Conservation (phyloP, 345 rosid species). For the Brassica rapa region DNA sequence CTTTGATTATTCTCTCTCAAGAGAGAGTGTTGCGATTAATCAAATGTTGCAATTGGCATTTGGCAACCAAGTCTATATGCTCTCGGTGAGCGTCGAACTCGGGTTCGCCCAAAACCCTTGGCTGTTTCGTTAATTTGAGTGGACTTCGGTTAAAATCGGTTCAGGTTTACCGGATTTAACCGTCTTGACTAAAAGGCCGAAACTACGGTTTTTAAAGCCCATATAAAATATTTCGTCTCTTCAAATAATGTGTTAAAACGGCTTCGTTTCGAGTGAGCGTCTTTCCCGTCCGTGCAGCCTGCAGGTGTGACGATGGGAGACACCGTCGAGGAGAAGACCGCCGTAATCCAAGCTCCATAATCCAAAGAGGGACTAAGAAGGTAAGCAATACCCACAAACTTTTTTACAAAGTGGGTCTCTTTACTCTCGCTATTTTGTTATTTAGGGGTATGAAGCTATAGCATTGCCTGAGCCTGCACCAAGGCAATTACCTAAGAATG, state of each 20-base stretch:
- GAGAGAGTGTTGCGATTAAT: not conserved
- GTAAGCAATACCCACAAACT: conserved; percentile 36
- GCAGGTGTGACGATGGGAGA: too few species aligned
- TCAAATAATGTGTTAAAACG: too few species aligned
- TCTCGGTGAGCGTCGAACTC: conserved; percentile 22
- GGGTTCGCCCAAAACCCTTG: conserved; percentile 1
- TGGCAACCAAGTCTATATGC: conserved; percentile 1
- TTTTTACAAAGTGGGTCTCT: not conserved
- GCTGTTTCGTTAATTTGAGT: not conserved
- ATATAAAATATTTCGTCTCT: too few species aligned
- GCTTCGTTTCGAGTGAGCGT: too few species aligned
- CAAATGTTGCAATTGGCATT: not conserved
- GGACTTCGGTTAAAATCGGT: too few species aligned
- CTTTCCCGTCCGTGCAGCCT: too few species aligned
- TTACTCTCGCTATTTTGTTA: conserved; percentile 18
- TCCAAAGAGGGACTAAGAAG: conserved; percentile 50
- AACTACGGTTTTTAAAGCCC: too few species aligned
- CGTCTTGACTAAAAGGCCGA: too few species aligned
- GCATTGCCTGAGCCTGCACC: conserved; percentile 68
- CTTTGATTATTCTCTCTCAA: not conserved
- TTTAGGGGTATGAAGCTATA: conserved; percentile 54
- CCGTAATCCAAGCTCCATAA: too few species aligned
- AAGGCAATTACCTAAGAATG: conserved; percentile 82
- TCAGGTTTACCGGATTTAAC: too few species aligned
- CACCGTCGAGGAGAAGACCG: too few species aligned